Conservation (phyloP, 352 stramenopile species). For the Blastocystis sp. region DNA sequence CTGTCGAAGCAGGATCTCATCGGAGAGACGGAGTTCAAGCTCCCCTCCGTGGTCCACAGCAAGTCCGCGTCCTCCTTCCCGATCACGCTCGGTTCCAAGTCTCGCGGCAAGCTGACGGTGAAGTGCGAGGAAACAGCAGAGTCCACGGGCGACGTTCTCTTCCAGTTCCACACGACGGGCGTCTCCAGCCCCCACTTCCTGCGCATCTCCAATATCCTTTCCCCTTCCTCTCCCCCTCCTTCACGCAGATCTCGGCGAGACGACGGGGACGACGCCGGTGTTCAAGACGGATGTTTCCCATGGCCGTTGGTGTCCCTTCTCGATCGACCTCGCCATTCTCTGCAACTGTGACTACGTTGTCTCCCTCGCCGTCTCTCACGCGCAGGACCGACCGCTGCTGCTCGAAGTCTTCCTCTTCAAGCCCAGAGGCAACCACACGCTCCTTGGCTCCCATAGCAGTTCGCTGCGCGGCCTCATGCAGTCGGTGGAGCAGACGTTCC, state of each 20-base stretch:
- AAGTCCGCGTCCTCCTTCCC: slow-evolving; percentile 43
- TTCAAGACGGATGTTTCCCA: slow-evolving; percentile 68
- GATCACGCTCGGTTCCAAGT: slow-evolving; percentile 53
- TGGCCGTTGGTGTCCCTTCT: slow-evolving; percentile 66
- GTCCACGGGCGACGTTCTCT: slow-evolving; percentile 62
- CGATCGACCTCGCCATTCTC: slow-evolving; percentile 67
- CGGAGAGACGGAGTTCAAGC: slow-evolving; percentile 64
- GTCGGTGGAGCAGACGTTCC: slow-evolving; percentile 61
- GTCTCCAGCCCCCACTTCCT: not conserved
- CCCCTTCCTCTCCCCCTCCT: slow-evolving; percentile 68
- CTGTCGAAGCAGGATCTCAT: slow-evolving; percentile 67
- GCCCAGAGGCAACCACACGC: slow-evolving; percentile 64
- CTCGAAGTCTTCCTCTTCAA: slow-evolving; percentile 75
- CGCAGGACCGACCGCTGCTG: slow-evolving; percentile 63
- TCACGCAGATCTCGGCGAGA: slow-evolving; percentile 64
- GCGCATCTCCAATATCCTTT: slow-evolving; percentile 62
- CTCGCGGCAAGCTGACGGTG: slow-evolving; percentile 65
- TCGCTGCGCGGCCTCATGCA: slow-evolving; percentile 66
- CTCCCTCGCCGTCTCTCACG: not conserved
- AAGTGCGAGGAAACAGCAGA: slow-evolving; percentile 66
- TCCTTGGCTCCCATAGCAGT: slow-evolving; percentile 68
- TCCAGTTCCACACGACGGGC: slow-evolving; percentile 64
- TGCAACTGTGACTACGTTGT: slow-evolving; percentile 68
- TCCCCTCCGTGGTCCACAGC: slow-evolving; percentile 67
- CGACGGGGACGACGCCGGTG: slow-evolving; percentile 66